Evolutionary conservation across 768 basidiomycete species (phyloP), one percentile per base, ranked within the genome.

Genomic region (Obba rivulosa): DNA sequence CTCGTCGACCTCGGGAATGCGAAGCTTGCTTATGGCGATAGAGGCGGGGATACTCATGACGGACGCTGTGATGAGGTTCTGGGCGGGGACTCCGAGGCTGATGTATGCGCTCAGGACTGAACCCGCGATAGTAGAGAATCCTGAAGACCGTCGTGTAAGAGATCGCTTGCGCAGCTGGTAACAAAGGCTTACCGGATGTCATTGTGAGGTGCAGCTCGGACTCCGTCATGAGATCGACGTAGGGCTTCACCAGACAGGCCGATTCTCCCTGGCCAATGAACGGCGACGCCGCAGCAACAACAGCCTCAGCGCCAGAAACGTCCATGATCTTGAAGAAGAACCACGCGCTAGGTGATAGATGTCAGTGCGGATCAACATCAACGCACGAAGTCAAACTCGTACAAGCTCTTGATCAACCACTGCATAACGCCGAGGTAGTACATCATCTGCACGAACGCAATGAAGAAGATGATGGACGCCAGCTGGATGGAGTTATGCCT

Each of bases 11-110:
- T 95, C 92, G 0, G 92, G 92, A 28, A 83, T 55, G 38, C 92
- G 87, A 58, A 94, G 73, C 68, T 95, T 95, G 62, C 84, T 87
- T 59, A 95, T 92, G 2, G 92, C 79, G 62, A 95, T 93, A 13
- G 91, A 92, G 0, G 92, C 93, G 17, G 93, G 93, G 52, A 96
- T 95, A 64, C 85, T 87, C 92, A 95, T 95, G 50, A 94, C 85
- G 8, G 89, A 91, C 4, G 92, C 85, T 2, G 92, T 93, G 57
- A 92, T 73, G 20, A 92, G 73, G 60, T 87, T 92, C 64, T 85
- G 77, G 4, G 87, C 64, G 8, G 87, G 87, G 25, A 91, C 86
- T 34, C 86, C 90, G 55, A 85, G 71, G 53, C 63, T 70, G 62
- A 93, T 86, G 64, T 94, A 95, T 23, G 89, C 92, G 46, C 78